phyloP scores from a whole-genome alignment of 345 rosid genomes.

The Fremontodendron californicum region DNA sequence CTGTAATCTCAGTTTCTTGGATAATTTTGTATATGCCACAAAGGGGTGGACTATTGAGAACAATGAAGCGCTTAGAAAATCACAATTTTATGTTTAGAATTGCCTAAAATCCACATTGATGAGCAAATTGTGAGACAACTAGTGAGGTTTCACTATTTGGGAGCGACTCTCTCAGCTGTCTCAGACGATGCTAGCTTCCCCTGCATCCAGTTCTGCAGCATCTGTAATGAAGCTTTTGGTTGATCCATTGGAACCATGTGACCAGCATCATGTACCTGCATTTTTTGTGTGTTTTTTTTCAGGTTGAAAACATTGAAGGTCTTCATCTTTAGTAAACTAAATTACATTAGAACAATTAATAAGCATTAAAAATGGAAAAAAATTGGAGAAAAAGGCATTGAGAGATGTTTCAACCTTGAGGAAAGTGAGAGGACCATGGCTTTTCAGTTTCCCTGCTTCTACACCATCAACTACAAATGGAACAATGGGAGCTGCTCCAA shows the following conservation, averaged over 20 bases:
- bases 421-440: constrained; percentile 65
- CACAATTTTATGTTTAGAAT: neutral
- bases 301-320: neutral
- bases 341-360: neutral
- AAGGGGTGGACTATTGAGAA: neutral
- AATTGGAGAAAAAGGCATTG: too few relatives aligned
- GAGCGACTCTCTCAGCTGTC: constrained; percentile 1
- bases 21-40: neutral
- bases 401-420: neutral
- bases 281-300: neutral
- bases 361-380: neutral
- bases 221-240: constrained; percentile 76
- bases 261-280: constrained; percentile 74
- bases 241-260: constrained; percentile 98
- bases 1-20: neutral
- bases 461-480: constrained; percentile 14
- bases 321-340: neutral
- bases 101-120: neutral
- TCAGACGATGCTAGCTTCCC: constrained; percentile 39
- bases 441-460: constrained; percentile 56
- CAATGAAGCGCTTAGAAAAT: neutral
- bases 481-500: constrained; percentile 45
- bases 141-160: neutral
- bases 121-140: neutral
- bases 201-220: constrained; percentile 78